Evolutionary conservation across 192 early-diverging fungal species (phyloP).

Genomic region (Gonapodya sp.): DNA sequence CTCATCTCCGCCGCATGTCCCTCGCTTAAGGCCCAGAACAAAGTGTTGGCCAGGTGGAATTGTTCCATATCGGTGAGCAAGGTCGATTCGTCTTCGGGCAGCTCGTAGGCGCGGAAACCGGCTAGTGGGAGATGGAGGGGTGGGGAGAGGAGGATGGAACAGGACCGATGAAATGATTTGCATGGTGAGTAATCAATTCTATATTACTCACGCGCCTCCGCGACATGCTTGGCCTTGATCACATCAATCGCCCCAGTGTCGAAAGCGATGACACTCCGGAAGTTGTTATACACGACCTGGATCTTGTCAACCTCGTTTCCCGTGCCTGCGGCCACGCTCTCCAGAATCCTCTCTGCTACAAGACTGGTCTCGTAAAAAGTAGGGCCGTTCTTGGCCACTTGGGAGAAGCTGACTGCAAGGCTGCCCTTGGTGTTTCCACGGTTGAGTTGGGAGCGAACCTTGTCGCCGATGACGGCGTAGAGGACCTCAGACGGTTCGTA

Average conservation of each 20-base stretch:
- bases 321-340: too few species aligned
- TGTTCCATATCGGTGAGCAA: conserved; percentile 42
- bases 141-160: not conserved
- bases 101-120: conserved; percentile 85
- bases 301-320: conserved; percentile 38
- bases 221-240: conserved; percentile 56
- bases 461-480: conserved; percentile 79
- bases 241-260: conserved; percentile 63
- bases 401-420: conserved; percentile 82
- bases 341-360: conserved; percentile 69
- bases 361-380: conserved; percentile 78
- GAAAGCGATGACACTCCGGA: conserved; percentile 88
- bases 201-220: conserved; percentile 47
- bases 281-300: conserved; percentile 86
- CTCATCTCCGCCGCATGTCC: conserved; percentile 93
- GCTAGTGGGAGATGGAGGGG: conserved; percentile 20
- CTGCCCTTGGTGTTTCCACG: conserved; percentile 57
- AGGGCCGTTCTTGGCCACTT: conserved; percentile 80
- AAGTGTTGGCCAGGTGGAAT: conserved; percentile 81
- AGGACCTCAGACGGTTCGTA: conserved; percentile 43
- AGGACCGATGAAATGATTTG: not conserved
- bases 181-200: not conserved
- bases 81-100: conserved; percentile 68
- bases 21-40: conserved; percentile 95
- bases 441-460: conserved; percentile 83